Conservation (phyloP, 805 yeast genomes). For the Komagataella phaffii region DNA sequence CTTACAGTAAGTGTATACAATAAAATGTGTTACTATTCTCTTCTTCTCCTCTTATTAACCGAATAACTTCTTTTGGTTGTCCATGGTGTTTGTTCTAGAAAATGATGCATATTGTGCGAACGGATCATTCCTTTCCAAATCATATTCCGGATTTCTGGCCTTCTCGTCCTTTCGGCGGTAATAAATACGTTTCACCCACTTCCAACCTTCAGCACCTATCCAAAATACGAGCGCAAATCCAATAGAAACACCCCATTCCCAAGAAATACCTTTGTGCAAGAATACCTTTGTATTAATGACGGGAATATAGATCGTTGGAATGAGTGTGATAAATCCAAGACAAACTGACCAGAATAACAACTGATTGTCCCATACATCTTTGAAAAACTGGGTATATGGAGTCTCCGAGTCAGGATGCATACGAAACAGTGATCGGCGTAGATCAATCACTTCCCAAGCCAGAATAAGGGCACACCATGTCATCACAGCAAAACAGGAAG, state of each 20-base stretch:
- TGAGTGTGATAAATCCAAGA: conserved; percentile 53
- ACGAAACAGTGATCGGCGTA: conserved; percentile 53
- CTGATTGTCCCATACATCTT: conserved; percentile 60
- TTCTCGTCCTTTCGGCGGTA: conserved; percentile 22
- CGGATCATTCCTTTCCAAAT: conserved; percentile 48
- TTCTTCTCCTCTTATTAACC: not conserved
- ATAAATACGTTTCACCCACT: conserved; percentile 47
- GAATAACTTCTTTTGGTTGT: conserved; percentile 1
- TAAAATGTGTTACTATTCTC: not conserved
- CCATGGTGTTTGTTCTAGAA: conserved; percentile 35
- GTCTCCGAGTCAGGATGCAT: conserved; percentile 56
- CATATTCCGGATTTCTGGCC: conserved; percentile 48
- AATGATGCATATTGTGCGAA: conserved; percentile 49
- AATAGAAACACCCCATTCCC: conserved; percentile 72
- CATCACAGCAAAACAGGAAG: conserved; percentile 68
- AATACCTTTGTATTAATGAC: conserved; percentile 73
- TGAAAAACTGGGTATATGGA: conserved; percentile 44
- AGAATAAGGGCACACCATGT: conserved; percentile 76
- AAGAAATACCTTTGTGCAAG: conserved; percentile 54
- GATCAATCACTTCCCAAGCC: conserved; percentile 78
- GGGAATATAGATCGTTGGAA: conserved; percentile 81
- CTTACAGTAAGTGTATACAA: not conserved
- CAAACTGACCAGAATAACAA: conserved; percentile 74
- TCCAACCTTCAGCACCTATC: conserved; percentile 51
- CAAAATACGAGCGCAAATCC: conserved; percentile 47